Evolutionary conservation across 1,139 yeast species (phyloP), one percentile per base, ranked within the genome.

Genomic region (Kazachstania sp.): DNA sequence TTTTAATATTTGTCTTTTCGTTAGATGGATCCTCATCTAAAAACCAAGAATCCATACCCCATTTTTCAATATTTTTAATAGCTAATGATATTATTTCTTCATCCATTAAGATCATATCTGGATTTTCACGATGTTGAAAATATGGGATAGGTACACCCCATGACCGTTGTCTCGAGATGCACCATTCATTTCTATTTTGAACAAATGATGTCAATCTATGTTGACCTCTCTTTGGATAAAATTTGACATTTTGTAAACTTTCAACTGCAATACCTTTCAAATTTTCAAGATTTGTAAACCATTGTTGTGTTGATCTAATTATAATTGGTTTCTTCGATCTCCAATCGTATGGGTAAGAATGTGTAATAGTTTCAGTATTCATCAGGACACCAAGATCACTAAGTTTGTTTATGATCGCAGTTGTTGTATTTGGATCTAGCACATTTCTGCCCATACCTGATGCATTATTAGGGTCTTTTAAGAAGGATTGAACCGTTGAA

Each of bases 81-180:
- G 67, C 58, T 39, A 63, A 59, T 0, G 61, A 60, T 20, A 69
- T 60, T 5, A 63, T 60, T 3, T 58, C 62, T 28, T 63, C 65
- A 47, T 64, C 61, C 52, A 70, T 51, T 34, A 67, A 45, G 1
- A 64, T 48, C 5, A 49, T 43, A 23, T 60, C 68, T 23, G 83
- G 77, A 16, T 71, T 71, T 15, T 44, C 50, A 45, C 73, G 74
- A 51, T 79, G 68, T 64, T 84, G 86, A 4, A 92, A 68, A 0
- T 86, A 92, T 0, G 98, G 98, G 40, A 92, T 84, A 1, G 98
- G 98, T 37, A 92, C 97, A 43, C 99, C 99, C 99, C 99, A 92
- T 15, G 79, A 75, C 55, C 99, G 77, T 65, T 92, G 99, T 57
- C 99, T 75, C 0, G 97, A 90, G 43, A 92, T 88, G 67, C 99